Evolutionary conservation across 495 filamentous ascomycete species (phyloP).

Genomic region (Hamigera avellanea): DNA sequence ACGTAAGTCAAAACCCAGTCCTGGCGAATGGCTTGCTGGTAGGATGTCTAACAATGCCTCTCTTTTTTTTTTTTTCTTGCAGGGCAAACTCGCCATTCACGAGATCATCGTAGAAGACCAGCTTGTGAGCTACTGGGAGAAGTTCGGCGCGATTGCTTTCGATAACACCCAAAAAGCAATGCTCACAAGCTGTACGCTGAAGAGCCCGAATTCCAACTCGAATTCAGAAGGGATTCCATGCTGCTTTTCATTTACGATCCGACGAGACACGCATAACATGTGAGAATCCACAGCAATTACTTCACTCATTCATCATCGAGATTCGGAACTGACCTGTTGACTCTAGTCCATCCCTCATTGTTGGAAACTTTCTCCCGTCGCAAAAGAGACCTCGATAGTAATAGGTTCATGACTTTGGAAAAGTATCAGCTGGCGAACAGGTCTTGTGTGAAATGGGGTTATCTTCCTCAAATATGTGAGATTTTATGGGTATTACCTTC

Average conservation of each 20-base stretch:
- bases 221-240: constrained; percentile 70
- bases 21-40: not conserved
- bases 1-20: constrained; percentile 46
- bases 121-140: constrained; percentile 96
- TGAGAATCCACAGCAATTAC: constrained; percentile 34
- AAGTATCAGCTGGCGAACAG: constrained; percentile 1
- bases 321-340: constrained; percentile 10
- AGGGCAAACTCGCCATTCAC: constrained; percentile 93
- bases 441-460: too few species aligned
- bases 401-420: constrained; percentile 1
- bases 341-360: constrained; percentile 76
- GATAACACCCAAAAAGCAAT: constrained; percentile 94
- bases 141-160: constrained; percentile 97
- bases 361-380: constrained; percentile 86
- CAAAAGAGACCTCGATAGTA: constrained; percentile 18
- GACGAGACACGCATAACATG: constrained; percentile 93
- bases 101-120: constrained; percentile 92
- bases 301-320: not conserved
- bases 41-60: not conserved
- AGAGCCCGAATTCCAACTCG: constrained; percentile 66
- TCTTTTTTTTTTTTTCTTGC: constrained; percentile 1
- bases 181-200: constrained; percentile 84
- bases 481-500: too few species aligned
- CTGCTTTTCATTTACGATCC: constrained; percentile 95
- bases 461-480: too few species aligned